Evolutionary conservation across 768 basidiomycete species (phyloP).

Genomic region (Pulveroboletus sp.): DNA sequence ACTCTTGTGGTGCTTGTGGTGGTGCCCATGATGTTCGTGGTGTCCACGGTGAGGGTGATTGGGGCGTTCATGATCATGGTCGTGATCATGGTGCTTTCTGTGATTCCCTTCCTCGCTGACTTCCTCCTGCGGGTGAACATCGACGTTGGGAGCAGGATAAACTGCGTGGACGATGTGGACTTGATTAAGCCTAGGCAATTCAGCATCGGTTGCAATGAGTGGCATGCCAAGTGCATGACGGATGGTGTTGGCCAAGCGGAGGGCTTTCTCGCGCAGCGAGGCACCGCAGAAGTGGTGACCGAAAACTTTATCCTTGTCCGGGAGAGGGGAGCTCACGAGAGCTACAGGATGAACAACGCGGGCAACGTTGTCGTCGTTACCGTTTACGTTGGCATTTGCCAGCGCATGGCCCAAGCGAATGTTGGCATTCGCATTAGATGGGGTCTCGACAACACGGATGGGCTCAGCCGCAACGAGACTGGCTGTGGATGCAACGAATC

Average conservation of each 20-base stretch:
- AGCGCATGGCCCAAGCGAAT: conserved; percentile 38
- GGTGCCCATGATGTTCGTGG: conserved; percentile 19
- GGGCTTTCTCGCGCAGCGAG: conserved; percentile 44
- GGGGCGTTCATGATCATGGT: not conserved
- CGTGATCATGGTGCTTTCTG: conserved; percentile 5
- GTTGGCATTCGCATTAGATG: conserved; percentile 28
- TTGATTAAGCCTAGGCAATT: conserved; percentile 10
- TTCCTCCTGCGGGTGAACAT: conserved; percentile 4
- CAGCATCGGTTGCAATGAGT: conserved; percentile 33
- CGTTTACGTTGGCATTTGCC: conserved; percentile 30
- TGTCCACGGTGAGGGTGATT: conserved; percentile 4
- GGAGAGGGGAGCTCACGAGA: conserved; percentile 6
- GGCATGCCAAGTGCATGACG: conserved; percentile 52
- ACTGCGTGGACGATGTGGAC: conserved; percentile 29
- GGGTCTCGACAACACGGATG: conserved; percentile 40
- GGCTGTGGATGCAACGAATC: conserved; percentile 11
- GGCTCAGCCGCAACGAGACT: conserved; percentile 45
- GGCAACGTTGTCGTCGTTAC: conserved; percentile 24
- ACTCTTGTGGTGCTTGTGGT: conserved; percentile 32
- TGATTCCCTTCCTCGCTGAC: conserved; percentile 8
- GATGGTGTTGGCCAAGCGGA: conserved; percentile 51
- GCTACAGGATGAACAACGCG: conserved; percentile 14
- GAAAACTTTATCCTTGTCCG: conserved; percentile 8
- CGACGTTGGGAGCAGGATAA: conserved; percentile 1
- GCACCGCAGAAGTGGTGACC: conserved; percentile 29